These are phyloP conservation scores for Debaryomyces castellii DNA, from an alignment of 805 yeast species.

Conservation along the genomic window DNA sequence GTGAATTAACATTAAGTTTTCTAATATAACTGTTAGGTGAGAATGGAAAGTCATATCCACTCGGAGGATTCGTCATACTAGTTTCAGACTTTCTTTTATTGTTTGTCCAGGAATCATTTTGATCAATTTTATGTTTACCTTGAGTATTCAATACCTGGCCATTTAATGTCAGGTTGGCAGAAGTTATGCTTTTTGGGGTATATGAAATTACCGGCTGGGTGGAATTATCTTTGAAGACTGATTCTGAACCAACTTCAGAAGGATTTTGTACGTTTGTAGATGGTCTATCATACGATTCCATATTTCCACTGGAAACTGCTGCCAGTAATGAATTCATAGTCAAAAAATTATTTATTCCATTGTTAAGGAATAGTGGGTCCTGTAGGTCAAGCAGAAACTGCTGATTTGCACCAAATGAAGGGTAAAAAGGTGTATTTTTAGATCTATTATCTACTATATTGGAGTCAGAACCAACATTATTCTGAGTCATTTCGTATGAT, in stretches of 20 bases:
- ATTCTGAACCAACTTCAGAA: neutral
- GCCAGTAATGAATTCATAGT: neutral
- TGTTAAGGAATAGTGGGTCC: neutral
- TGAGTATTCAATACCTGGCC: neutral
- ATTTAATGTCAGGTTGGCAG: neutral
- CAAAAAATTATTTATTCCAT: neutral
- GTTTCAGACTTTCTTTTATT: neutral
- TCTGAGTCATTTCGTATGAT: neutral
- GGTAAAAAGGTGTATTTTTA: neutral
- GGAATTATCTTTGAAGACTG: neutral
- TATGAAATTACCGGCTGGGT: neutral
- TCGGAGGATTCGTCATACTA: neutral
- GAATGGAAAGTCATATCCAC: neutral
- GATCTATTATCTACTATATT: neutral
- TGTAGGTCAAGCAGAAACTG: neutral
- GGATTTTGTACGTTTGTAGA: neutral
- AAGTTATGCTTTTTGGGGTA: neutral
- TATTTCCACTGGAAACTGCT: neutral
- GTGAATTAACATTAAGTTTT: neutral
- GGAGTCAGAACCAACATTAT: neutral
- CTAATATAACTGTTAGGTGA: neutral
- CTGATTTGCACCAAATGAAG: neutral
- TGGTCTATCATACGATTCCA: neutral
- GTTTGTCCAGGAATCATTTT: neutral
- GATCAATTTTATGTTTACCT: neutral